A percentile compares a stretch with the other conserved stretches of the same genome.
phyloP scores from a whole-genome alignment of 2,329 filamentous ascomycete species.

The Ceratocystis harringtonii region DNA sequence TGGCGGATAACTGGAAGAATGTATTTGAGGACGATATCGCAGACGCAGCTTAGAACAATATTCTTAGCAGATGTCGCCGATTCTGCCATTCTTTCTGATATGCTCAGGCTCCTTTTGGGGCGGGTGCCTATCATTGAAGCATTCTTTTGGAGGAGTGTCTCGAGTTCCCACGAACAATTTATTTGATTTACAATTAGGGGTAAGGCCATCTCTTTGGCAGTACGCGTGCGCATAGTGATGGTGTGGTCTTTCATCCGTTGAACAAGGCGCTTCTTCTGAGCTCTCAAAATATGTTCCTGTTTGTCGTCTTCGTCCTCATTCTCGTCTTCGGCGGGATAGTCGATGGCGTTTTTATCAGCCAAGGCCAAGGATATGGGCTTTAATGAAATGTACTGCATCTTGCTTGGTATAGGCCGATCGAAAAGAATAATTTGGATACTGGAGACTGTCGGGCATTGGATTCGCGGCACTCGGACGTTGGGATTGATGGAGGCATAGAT shows the following conservation, averaged over 20 bases:
- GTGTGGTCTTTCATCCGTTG: conserved; percentile 83
- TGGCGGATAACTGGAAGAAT: conserved; percentile 61
- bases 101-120: conserved; percentile 71
- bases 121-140: conserved; percentile 70
- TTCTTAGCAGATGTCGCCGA: conserved; percentile 79
- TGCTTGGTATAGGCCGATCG: conserved; percentile 65
- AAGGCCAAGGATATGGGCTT: conserved; percentile 77
- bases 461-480: conserved; percentile 44
- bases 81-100: conserved; percentile 86
- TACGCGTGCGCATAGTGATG: conserved; percentile 59
- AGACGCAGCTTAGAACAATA: conserved; percentile 51
- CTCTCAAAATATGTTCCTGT: conserved; percentile 42
- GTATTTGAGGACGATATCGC: conserved; percentile 57
- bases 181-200: conserved; percentile 78
- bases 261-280: conserved; percentile 50
- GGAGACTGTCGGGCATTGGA: conserved; percentile 56
- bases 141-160: conserved; percentile 75
- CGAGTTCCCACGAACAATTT: conserved; percentile 88
- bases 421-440: conserved; percentile 82
- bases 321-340: conserved; percentile 33
- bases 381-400: conserved; percentile 94
- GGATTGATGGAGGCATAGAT: conserved; percentile 45
- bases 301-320: conserved; percentile 59
- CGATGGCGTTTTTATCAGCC: conserved; percentile 46
- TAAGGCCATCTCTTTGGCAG: conserved; percentile 69